Evolutionary conservation across 106 monocot genomes (phyloP), one percentile per base, ranked within the genome.

Genomic region (Amphibolis antarctica): DNA sequence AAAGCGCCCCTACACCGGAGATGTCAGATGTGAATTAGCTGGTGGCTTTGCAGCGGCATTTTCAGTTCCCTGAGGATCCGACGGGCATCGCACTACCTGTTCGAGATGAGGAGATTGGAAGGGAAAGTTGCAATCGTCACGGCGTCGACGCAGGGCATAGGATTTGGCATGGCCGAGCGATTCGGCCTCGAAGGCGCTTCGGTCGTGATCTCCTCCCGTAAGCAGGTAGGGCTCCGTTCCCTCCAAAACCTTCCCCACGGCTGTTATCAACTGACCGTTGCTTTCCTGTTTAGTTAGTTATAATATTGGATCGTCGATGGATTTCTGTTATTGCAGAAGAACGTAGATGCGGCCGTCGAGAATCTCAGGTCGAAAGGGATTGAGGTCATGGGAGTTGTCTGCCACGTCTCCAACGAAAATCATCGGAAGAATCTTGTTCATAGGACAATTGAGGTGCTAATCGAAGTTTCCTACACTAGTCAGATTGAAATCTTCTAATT

Each of bases 101-200:
- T 14, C 14, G 36, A 25, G 53, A 53, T 53, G 84, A 72, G 69
- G 77, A 81, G 86, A 53, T 69, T 93, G 36, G 59, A 80, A 50
- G 86, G 83, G 19, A 96, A 86, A 73, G 96, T 96, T 14, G 96
- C 94, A 6, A 78, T 96, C 69, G 86, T 96, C 54, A 96, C 96
- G 60, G 96, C 96, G 1, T 96, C 96, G 13, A 89, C 86, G 15
- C 96, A 89, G 29, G 96, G 96, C 10, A 96, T 96, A 68, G 96
- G 96, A 19, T 82, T 86, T 64, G 79, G 78, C 46, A 89, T 96
- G 70, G 86, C 80, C 55, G 78, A 89, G 74, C 79, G 96, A n/a
- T 79, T 96, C 53, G 96, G 86, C 49, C 27, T 66, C 28, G 89
- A 96, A 28, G 96, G 96, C 51, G 96, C 96, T 57, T 64, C 84